A percentile compares a stretch with the other conserved stretches of the same genome.
These are phyloP conservation scores for Metschnikowia corniflorae DNA, from an alignment of 805 yeast species.

Conservation along the genomic window DNA sequence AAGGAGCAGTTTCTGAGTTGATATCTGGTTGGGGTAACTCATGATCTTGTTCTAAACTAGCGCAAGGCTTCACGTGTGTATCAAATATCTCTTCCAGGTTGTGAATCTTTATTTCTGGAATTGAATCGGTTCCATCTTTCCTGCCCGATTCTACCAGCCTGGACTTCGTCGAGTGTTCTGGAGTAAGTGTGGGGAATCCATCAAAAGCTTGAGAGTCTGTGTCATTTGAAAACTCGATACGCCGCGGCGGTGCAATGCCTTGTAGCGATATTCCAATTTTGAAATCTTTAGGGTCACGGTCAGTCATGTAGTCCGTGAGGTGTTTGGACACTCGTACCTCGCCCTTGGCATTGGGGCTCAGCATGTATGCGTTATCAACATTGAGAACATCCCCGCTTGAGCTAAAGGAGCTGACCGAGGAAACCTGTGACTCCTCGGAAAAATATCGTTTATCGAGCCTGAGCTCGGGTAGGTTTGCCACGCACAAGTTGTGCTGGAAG, in stretches of 20 bases:
- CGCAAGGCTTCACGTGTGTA: background rate
- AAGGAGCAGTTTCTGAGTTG: slow-evolving; percentile 6
- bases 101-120: background rate
- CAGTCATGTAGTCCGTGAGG: slow-evolving; percentile 4
- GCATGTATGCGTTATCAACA: slow-evolving; percentile 12
- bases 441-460: slow-evolving; percentile 24
- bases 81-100: background rate
- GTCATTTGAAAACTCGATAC: too few relatives aligned
- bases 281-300: background rate
- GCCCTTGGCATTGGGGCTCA: slow-evolving; percentile 13
- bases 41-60: background rate
- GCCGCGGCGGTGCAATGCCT: background rate
- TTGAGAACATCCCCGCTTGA: slow-evolving; percentile 29
- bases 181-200: background rate
- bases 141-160: too few relatives aligned
- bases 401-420: slow-evolving; percentile 37
- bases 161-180: background rate
- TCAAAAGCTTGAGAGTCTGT: background rate
- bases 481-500: slow-evolving; percentile 15
- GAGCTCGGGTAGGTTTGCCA: slow-evolving; percentile 8
- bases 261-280: too few relatives aligned
- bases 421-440: slow-evolving; percentile 36
- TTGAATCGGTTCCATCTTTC: too few relatives aligned
- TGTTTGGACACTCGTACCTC: slow-evolving; percentile 12
- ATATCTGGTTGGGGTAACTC: background rate